Base-by-base conservation (phyloP, 148 eudicot species). In the Fagopyrum tataricum region DNA sequence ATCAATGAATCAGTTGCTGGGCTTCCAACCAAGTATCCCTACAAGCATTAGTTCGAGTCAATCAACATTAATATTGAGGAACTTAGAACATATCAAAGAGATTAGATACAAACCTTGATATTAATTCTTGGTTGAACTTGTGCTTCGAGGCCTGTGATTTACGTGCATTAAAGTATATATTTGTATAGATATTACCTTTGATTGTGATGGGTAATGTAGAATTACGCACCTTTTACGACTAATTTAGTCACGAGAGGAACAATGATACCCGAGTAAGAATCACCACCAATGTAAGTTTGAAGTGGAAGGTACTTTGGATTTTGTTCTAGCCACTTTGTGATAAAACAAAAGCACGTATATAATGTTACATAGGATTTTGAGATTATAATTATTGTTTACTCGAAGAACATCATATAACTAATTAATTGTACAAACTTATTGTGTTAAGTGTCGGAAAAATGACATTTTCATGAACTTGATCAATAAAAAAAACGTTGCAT, bases 1-100 rank as follows among this genome's bases (percentile, higher is more conserved):
- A 81, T 81, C 75, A 81, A 67, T 11, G 10, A 6, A 75, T 88
- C 92, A 1, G 90, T 86, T 11, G 1, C 39, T 3, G 92, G 92
- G 72, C 87, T 79, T 74, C 88, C 77, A 7, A 18, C 70, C n/a
- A 64, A 11, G 44, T 75, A 75, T 26, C 77, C 77, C 77, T 75
- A 20, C 61, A 67, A 44, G 42, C 68, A 31, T 41, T 21, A 21
- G 37, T 31, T 31, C 37, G 1, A 31, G 37, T 31, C 37, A 3
- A 31, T 31, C 37, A 31, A 31, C 2, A 3, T 31, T 31, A 31
- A 31, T 31, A 31, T 31, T 31, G 37, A 31, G 37, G 37, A 31
- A 31, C 37, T 31, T 31, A 31, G 1, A 31, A 0, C 14, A 6
- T 21, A 62, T 62, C 68, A 26, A 67, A 67, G 3, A 39, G 17